phyloP scores from a whole-genome alignment of 352 stramenopile species.

The Phytophthora palmivora region DNA sequence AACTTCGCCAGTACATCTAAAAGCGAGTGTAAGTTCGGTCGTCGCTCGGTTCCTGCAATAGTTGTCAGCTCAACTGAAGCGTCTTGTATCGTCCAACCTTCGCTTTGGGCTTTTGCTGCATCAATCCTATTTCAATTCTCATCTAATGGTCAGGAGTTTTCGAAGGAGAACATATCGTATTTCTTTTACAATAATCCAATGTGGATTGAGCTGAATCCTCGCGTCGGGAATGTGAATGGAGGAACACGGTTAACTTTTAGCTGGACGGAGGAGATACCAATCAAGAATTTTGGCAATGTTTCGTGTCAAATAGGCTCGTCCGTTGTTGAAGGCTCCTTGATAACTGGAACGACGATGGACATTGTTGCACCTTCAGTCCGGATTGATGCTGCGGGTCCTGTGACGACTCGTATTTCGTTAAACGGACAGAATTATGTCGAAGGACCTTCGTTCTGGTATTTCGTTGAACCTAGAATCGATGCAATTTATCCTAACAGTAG shows the following conservation, averaged over 20 bases:
- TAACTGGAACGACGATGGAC: constrained; percentile 5
- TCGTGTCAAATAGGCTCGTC: constrained; percentile 35
- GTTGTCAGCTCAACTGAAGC: constrained; percentile 40
- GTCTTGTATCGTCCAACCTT: constrained; percentile 40
- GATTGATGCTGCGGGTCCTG: constrained; percentile 1
- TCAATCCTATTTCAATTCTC: constrained; percentile 35
- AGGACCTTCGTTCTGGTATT: constrained; percentile 49
- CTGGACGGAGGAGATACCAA: constrained; percentile 15
- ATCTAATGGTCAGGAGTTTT: constrained; percentile 46
- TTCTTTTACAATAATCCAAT: constrained; percentile 39
- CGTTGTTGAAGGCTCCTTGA: constrained; percentile 10
- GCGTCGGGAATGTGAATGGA: constrained; percentile 27
- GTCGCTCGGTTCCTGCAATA: constrained; percentile 35
- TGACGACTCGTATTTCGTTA: constrained; percentile 34
- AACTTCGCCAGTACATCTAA: constrained; percentile 37
- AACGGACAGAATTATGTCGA: constrained; percentile 55
- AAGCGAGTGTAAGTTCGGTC: constrained; percentile 40
- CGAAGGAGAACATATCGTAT: constrained; percentile 30
- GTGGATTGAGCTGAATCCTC: constrained; percentile 22
- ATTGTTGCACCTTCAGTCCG: constrained; percentile 12
- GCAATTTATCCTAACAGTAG: constrained; percentile 32
- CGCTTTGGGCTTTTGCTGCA: constrained; percentile 21
- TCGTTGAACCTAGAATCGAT: constrained; percentile 34
- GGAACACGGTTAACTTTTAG: constrained; percentile 40
- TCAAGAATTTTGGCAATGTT: constrained; percentile 7